These are phyloP conservation scores for Globisporangium abappressorium DNA, from an alignment of 352 stramenopile species.

Conservation along the genomic window DNA sequence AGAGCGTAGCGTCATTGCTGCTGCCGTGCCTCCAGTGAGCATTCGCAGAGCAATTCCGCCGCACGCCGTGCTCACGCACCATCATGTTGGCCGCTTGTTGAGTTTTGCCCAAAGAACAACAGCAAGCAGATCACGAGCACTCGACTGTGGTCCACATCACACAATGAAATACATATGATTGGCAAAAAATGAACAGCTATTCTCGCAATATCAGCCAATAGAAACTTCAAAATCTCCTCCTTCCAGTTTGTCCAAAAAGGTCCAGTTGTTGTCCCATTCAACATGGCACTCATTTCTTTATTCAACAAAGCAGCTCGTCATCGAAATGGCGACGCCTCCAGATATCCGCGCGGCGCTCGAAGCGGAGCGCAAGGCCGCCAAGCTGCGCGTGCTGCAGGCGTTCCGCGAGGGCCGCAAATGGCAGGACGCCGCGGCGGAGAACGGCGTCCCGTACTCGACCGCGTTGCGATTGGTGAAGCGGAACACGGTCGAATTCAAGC, in stretches of 20 bases:
- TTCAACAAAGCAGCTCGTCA: background rate
- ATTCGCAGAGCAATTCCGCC: background rate
- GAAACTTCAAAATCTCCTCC: no score
- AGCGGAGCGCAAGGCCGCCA: background rate
- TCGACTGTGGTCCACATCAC: background rate
- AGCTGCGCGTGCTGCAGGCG: background rate
- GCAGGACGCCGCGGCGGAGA: background rate
- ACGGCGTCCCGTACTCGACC: background rate
- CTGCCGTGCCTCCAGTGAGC: background rate
- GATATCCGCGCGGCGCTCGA: no score
- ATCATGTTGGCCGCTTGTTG: slow-evolving; percentile 2
- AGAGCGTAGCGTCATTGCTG: background rate
- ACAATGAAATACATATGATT: background rate
- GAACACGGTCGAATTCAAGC: background rate
- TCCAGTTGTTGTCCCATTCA: background rate
- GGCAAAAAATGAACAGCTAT: background rate
- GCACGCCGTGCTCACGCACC: background rate
- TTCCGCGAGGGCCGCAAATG: background rate
- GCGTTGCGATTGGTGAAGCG: background rate
- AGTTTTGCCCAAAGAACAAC: background rate
- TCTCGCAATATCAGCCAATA: background rate
- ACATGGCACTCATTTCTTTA: background rate
- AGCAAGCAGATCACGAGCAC: background rate
- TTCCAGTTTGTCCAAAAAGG: no score
- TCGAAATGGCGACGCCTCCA: no score